phyloP scores from a whole-genome alignment of 768 basidiomycete genomes.

The Lactarius deliciosus region DNA sequence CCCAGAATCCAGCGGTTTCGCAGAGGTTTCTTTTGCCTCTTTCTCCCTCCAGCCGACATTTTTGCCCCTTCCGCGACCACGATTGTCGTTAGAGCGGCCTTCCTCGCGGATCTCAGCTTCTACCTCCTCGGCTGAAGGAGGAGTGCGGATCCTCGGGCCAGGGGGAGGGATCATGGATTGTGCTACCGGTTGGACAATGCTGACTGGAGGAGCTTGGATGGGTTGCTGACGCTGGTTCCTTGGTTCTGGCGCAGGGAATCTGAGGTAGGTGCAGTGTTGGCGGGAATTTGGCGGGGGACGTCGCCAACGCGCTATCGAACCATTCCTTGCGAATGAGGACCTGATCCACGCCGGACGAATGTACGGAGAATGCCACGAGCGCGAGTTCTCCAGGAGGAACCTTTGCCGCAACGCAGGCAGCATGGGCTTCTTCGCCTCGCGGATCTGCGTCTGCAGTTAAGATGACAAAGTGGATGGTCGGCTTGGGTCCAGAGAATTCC shows the following conservation, averaged over 20 bases:
- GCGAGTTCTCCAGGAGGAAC: conserved; percentile 73
- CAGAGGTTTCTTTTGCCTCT: conserved; percentile 47
- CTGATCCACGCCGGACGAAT: conserved; percentile 86
- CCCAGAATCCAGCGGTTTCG: conserved; percentile 38
- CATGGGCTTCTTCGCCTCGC: conserved; percentile 76
- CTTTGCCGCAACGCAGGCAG: conserved; percentile 81
- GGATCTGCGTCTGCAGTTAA: conserved; percentile 83
- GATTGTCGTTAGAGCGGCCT: conserved; percentile 47
- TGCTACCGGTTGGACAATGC: conserved; percentile 27
- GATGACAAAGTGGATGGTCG: conserved; percentile 88
- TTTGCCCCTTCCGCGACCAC: conserved; percentile 54
- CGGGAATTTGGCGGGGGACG: conserved; percentile 64
- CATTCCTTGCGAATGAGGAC: conserved; percentile 84
- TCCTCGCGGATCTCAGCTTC: conserved; percentile 70
- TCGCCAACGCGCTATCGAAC: conserved; percentile 66
- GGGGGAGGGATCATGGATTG: conserved; percentile 36
- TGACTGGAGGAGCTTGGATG: conserved; percentile 24
- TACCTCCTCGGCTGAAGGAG: conserved; percentile 66
- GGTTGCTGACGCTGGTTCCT: conserved; percentile 30
- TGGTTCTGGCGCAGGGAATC: conserved; percentile 34
- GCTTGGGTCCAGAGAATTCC: conserved; percentile 80
- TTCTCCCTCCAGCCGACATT: conserved; percentile 64
- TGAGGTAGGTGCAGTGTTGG: conserved; percentile 35
- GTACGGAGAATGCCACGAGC: conserved; percentile 85
- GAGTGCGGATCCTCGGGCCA: conserved; percentile 52